Percentiles rank a stretch among this genome's conserved stretches.
These are phyloP conservation scores for Alternaria burnsii DNA, from an alignment of 2,329 filamentous ascomycete species.

Conservation along the genomic window DNA sequence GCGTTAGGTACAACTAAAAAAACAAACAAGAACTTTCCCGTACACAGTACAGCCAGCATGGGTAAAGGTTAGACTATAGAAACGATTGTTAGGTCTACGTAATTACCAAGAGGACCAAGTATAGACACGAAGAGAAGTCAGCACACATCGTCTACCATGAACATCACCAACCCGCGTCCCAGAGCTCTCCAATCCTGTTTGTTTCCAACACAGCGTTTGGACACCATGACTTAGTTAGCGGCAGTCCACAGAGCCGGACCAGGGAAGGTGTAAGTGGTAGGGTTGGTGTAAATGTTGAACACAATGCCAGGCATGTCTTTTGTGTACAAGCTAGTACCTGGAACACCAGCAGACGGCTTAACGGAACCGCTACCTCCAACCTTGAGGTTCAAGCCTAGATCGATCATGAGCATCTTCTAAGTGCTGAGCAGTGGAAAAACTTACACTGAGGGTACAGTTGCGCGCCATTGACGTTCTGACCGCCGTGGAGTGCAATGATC, in stretches of 20 bases:
- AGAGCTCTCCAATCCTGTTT: neutral
- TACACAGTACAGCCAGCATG: neutral
- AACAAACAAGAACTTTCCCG: too few species aligned
- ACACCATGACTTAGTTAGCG: conserved; percentile 33
- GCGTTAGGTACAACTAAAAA: too few species aligned
- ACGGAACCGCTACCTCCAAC: conserved; percentile 56
- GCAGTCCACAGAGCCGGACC: conserved; percentile 49
- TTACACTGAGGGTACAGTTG: conserved; percentile 62
- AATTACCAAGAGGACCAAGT: neutral
- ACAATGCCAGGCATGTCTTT: conserved; percentile 55
- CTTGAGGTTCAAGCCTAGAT: conserved; percentile 41
- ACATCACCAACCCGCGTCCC: neutral
- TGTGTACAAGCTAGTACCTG: conserved; percentile 55
- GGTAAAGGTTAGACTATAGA: neutral
- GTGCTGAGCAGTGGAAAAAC: neutral
- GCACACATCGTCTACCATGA: neutral
- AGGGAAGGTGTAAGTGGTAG: conserved; percentile 47
- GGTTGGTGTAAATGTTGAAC: conserved; percentile 50
- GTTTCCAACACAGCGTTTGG: neutral
- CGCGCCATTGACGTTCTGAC: conserved; percentile 55
- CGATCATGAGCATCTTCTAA: neutral
- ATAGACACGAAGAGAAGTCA: conserved; percentile 1
- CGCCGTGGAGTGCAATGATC: conserved; percentile 59
- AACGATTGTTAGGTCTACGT: neutral
- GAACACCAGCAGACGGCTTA: conserved; percentile 47